Evolutionary conservation across 768 basidiomycete genomes (phyloP).

Genomic region (Kwoniella heveanensis): DNA sequence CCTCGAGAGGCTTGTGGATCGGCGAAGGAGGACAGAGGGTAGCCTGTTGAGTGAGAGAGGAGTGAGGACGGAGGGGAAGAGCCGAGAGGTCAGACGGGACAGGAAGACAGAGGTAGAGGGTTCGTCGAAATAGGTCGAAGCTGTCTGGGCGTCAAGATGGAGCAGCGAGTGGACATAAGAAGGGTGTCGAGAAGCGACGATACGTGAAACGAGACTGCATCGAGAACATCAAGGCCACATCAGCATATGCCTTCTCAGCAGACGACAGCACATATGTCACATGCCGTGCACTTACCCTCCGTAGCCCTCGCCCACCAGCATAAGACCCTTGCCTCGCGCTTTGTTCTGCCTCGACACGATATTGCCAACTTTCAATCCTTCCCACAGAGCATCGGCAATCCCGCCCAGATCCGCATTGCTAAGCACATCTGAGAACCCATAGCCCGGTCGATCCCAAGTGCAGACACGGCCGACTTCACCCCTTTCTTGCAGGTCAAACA

Average conservation of each 20-base stretch:
- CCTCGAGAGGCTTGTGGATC: conserved; percentile 46
- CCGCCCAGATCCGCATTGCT: conserved; percentile 44
- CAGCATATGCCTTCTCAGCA: too few species aligned
- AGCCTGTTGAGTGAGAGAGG: conserved; percentile 50
- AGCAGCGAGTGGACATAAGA: conserved; percentile 45
- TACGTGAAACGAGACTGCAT: conserved; percentile 43
- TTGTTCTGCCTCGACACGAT: conserved; percentile 18
- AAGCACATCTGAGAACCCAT: conserved; percentile 53
- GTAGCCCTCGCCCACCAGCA: conserved; percentile 55
- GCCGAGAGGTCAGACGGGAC: conserved; percentile 45
- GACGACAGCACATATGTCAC: too few species aligned
- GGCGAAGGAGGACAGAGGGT: conserved; percentile 48
- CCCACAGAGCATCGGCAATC: conserved; percentile 48
- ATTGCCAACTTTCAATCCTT: conserved; percentile 34
- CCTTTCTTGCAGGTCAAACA: conserved; percentile 48
- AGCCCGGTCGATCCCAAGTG: conserved; percentile 56
- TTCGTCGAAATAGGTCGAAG: conserved; percentile 52
- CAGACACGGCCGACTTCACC: conserved; percentile 51
- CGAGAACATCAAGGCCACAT: too few species aligned
- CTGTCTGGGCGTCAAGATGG: conserved; percentile 54
- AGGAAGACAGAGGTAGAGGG: conserved; percentile 37
- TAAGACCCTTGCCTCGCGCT: conserved; percentile 18
- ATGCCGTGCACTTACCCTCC: conserved; percentile 44
- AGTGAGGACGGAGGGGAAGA: conserved; percentile 48
- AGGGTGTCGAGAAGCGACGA: conserved; percentile 52